Percentiles rank a stretch among this genome's conserved stretches.
These are phyloP conservation scores for Aspergillus steynii DNA, from an alignment of 495 filamentous ascomycete species.

Conservation along the genomic window DNA sequence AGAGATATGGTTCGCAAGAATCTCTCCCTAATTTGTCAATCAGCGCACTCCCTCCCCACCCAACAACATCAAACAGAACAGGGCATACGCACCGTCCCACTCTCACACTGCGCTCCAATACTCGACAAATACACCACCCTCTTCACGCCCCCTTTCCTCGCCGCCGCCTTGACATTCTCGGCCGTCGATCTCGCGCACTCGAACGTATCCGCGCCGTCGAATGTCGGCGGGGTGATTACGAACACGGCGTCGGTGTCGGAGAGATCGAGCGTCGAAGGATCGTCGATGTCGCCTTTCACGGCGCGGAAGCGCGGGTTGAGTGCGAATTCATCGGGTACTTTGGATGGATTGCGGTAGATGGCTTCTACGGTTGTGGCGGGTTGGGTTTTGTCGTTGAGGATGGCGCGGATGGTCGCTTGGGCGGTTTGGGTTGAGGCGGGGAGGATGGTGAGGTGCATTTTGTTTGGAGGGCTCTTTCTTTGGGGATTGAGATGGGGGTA, in stretches of 20 bases:
- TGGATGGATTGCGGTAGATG: slow-evolving; percentile 11
- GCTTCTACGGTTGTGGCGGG: neutral
- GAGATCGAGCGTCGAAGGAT: slow-evolving; percentile 6
- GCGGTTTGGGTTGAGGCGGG: slow-evolving; percentile 13
- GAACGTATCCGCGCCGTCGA: slow-evolving; percentile 1
- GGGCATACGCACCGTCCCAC: slow-evolving; percentile 5
- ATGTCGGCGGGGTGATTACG: slow-evolving; percentile 6
- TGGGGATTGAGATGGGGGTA: neutral
- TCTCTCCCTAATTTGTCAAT: slow-evolving; percentile 9
- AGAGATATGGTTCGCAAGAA: slow-evolving; percentile 14
- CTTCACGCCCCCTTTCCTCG: slow-evolving; percentile 1
- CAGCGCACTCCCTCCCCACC: too few relatives aligned
- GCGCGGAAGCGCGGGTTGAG: slow-evolving; percentile 6
- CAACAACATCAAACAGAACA: too few relatives aligned
- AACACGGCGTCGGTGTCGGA: slow-evolving; percentile 8
- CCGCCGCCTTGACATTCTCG: slow-evolving; percentile 4
- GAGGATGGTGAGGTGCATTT: slow-evolving; percentile 12
- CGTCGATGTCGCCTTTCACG: slow-evolving; percentile 6
- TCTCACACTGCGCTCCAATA: slow-evolving; percentile 10
- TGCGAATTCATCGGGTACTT: slow-evolving; percentile 8
- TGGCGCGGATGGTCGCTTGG: slow-evolving; percentile 5
- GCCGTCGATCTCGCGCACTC: slow-evolving; percentile 1
- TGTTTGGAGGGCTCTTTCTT: neutral
- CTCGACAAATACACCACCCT: slow-evolving; percentile 12
- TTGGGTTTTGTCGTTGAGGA: neutral